phyloP scores from a whole-genome alignment of 2,329 filamentous ascomycete genomes.

The Sporothrix schenckii region DNA sequence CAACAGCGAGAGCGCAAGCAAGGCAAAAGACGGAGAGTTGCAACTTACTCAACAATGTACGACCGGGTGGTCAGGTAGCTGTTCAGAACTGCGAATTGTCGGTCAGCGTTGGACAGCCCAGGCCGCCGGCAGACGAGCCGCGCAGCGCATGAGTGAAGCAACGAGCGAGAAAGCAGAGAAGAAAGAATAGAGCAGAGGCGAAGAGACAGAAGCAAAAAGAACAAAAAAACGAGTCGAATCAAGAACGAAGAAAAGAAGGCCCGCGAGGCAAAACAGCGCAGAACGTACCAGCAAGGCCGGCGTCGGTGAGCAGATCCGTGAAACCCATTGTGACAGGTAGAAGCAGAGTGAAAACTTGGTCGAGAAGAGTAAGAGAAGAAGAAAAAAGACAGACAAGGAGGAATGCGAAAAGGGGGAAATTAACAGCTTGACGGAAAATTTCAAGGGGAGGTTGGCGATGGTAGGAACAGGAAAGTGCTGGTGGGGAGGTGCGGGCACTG shows the following conservation, averaged over 20 bases:
- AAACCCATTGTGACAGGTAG: conserved; percentile 39
- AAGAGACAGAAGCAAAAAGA: neutral
- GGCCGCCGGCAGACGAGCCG: conserved; percentile 22
- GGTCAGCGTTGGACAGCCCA: conserved; percentile 31
- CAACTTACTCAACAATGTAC: conserved; percentile 77
- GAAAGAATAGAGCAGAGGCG: neutral
- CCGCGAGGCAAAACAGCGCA: conserved; percentile 28
- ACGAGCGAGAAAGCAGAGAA: conserved; percentile 22
- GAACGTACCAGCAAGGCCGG: conserved; percentile 39
- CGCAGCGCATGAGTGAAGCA: conserved; percentile 21
- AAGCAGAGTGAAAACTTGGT: conserved; percentile 18
- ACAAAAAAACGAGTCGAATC: conserved; percentile 17
- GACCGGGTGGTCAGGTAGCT: conserved; percentile 68
- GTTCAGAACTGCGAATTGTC: conserved; percentile 57
- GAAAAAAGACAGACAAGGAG: conserved; percentile 17
- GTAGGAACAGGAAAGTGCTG: conserved; percentile 28
- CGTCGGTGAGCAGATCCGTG: conserved; percentile 41
- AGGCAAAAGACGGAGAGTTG: neutral
- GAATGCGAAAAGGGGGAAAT: conserved; percentile 12
- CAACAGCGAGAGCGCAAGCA: conserved; percentile 8
- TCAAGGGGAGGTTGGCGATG: conserved; percentile 31
- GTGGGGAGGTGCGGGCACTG: conserved; percentile 25
- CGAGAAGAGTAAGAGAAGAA: conserved; percentile 12
- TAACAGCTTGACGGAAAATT: conserved; percentile 26
- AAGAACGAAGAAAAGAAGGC: conserved; percentile 12